Percentiles rank a stretch among this genome's conserved stretches.
Evolutionary conservation across 495 filamentous ascomycete genomes (phyloP).

Genomic region (Aspergillus ostianus): DNA sequence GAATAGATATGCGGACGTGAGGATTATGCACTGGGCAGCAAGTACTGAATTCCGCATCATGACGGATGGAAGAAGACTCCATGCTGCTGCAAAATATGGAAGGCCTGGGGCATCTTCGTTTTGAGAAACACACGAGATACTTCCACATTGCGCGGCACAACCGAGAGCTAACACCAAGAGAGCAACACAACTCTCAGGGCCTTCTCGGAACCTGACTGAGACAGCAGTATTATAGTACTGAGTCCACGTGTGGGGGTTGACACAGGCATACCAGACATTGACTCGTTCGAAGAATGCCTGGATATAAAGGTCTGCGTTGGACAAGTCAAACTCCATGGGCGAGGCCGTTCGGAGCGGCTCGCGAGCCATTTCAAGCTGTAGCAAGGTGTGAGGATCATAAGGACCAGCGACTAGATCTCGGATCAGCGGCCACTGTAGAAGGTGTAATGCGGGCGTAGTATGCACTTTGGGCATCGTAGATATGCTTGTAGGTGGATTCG

Average conservation of each 20-base stretch:
- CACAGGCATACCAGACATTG: constrained; percentile 82
- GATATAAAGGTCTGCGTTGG: constrained; percentile 71
- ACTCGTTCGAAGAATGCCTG: constrained; percentile 75
- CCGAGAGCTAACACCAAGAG: constrained; percentile 75
- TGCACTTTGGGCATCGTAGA: constrained; percentile 83
- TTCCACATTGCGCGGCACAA: constrained; percentile 65
- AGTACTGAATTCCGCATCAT: constrained; percentile 77
- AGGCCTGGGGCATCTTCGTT: constrained; percentile 73
- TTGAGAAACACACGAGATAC: constrained; percentile 69
- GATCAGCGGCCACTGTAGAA: constrained; percentile 79
- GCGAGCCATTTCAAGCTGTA: constrained; percentile 79
- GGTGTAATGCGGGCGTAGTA: constrained; percentile 73
- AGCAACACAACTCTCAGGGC: constrained; percentile 80
- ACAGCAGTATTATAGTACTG: constrained; percentile 70
- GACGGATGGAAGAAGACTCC: constrained; percentile 70
- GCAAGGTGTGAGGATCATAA: constrained; percentile 73
- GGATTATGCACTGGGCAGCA: constrained; percentile 73
- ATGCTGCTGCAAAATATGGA: constrained; percentile 76
- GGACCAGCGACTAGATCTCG: constrained; percentile 70
- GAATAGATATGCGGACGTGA: constrained; percentile 77
- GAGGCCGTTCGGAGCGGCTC: constrained; percentile 61
- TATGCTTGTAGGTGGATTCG: constrained; percentile 63
- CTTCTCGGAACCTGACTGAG: constrained; percentile 69
- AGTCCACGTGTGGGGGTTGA: constrained; percentile 81
- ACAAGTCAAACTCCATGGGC: constrained; percentile 66